These are phyloP conservation scores for Coniophora puteana DNA, from an alignment of 1,284 basidiomycete species.

Conservation along the genomic window DNA sequence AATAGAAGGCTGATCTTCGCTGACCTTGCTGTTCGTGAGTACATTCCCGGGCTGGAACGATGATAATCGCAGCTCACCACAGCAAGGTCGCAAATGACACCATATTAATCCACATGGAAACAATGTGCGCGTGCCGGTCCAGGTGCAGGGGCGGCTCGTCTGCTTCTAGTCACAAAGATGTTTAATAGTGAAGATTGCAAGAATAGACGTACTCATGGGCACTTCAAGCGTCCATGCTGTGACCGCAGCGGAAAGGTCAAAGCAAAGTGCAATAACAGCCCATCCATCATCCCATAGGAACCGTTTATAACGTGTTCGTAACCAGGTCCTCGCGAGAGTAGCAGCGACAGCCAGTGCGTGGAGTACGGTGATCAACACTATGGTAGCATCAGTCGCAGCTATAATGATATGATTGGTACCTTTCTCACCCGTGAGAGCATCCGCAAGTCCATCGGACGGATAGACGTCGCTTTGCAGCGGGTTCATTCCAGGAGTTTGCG, in stretches of 20 bases:
- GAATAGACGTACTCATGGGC: slow-evolving; percentile 11
- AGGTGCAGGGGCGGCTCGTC: slow-evolving; percentile 5
- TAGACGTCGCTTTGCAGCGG: no score
- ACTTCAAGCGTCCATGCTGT: slow-evolving; percentile 13
- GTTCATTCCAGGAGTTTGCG: no score
- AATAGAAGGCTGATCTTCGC: no score
- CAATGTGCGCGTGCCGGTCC: slow-evolving; percentile 5
- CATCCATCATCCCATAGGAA: slow-evolving; percentile 20
- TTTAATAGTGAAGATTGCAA: not conserved
- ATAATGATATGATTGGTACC: no score
- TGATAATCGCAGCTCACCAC: slow-evolving; percentile 8
- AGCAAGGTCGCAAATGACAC: slow-evolving; percentile 12
- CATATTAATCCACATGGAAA: slow-evolving; percentile 13
- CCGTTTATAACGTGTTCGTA: slow-evolving; percentile 7
- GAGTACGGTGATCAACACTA: no score
- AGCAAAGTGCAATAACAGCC: slow-evolving; percentile 12
- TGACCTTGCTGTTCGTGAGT: not conserved
- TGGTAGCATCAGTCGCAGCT: no score
- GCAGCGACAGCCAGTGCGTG: no score
- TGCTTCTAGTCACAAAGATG: not conserved
- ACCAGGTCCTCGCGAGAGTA: no score
- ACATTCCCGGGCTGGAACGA: not conserved
- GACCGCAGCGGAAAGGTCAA: slow-evolving; percentile 9
- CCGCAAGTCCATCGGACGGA: no score
- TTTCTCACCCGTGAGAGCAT: no score